phyloP scores from a whole-genome alignment of 208 protist species.

The Leishmania major region DNA sequence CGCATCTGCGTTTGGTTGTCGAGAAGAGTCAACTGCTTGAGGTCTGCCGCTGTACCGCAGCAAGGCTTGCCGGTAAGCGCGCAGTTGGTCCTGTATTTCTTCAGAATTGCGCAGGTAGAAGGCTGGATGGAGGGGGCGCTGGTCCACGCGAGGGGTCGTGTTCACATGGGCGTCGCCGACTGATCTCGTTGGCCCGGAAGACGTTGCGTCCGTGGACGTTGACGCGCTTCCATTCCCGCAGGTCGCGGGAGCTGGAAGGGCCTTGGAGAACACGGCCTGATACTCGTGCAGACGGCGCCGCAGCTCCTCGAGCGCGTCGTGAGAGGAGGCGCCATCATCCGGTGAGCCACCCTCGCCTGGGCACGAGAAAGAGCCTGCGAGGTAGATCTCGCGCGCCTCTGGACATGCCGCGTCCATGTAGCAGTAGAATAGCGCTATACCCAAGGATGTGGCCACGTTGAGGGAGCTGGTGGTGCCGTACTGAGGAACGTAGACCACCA shows the following conservation, averaged over 20 bases:
- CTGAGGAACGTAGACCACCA: slow-evolving; percentile 87
- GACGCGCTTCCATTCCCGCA: background rate
- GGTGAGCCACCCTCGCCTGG: background rate
- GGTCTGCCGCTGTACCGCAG: slow-evolving; percentile 34
- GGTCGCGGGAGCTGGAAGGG: slow-evolving; percentile 12
- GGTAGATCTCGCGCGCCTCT: slow-evolving; percentile 23
- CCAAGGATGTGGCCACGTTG: slow-evolving; percentile 88
- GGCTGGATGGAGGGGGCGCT: slow-evolving; percentile 74
- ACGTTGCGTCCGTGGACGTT: too few relatives aligned
- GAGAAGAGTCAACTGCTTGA: too few relatives aligned
- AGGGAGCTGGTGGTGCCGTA: slow-evolving; percentile 92
- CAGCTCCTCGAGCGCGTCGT: background rate
- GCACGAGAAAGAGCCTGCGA: background rate
- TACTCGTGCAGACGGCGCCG: slow-evolving; percentile 15
- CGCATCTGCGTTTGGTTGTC: background rate
- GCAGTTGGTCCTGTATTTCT: slow-evolving; percentile 20
- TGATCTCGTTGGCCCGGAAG: too few relatives aligned
- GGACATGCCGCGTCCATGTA: slow-evolving; percentile 66
- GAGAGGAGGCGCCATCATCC: background rate
- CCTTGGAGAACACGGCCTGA: slow-evolving; percentile 24
- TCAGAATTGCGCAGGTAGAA: slow-evolving; percentile 31
- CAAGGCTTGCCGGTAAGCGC: slow-evolving; percentile 34
- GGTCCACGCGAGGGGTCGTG: slow-evolving; percentile 59
- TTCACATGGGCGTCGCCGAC: slow-evolving; percentile 15
- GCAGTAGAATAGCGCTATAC: slow-evolving; percentile 84